These are phyloP conservation scores for Debaryomycetaceae sp. DNA, from an alignment of 1,139 yeast species.

Conservation along the genomic window DNA sequence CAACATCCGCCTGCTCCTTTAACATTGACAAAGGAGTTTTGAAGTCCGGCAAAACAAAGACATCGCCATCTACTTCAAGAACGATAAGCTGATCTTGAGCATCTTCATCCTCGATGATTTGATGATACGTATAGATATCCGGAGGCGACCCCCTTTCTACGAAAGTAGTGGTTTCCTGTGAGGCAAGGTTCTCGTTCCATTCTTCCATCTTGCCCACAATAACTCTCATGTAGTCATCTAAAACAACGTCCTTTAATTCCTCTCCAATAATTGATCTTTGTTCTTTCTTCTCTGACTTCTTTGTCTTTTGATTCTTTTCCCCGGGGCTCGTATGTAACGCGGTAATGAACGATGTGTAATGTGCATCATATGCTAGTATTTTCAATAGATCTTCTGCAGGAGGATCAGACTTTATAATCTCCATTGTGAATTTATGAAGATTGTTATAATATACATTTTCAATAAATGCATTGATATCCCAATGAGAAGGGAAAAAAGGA, in stretches of 20 bases:
- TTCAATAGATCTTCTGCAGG: conserved; percentile 61
- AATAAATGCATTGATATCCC: conserved; percentile 68
- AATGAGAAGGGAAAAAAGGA: conserved; percentile 60
- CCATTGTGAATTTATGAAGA: conserved; percentile 59
- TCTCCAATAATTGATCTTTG: conserved; percentile 62
- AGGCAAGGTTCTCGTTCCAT: conserved; percentile 70
- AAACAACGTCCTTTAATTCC: conserved; percentile 55
- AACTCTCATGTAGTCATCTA: conserved; percentile 70
- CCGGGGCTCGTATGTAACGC: conserved; percentile 20
- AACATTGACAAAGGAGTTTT: conserved; percentile 66
- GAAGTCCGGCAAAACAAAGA: conserved; percentile 57
- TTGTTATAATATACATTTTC: conserved; percentile 68
- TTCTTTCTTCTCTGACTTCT: conserved; percentile 31
- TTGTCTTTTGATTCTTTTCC: conserved; percentile 5
- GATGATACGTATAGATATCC: conserved; percentile 46
- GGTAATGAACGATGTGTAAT: conserved; percentile 44
- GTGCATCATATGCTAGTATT: conserved; percentile 72
- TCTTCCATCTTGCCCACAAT: conserved; percentile 72
- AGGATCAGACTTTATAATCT: conserved; percentile 67
- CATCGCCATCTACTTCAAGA: conserved; percentile 65
- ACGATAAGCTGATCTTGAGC: conserved; percentile 55
- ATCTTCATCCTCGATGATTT: conserved; percentile 41
- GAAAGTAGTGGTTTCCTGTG: conserved; percentile 63
- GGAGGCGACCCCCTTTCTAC: conserved; percentile 66
- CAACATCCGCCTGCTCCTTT: conserved; percentile 89